Conservation (phyloP, 2,329 filamentous ascomycete species). For the Arthrobotrys megalospora region DNA sequence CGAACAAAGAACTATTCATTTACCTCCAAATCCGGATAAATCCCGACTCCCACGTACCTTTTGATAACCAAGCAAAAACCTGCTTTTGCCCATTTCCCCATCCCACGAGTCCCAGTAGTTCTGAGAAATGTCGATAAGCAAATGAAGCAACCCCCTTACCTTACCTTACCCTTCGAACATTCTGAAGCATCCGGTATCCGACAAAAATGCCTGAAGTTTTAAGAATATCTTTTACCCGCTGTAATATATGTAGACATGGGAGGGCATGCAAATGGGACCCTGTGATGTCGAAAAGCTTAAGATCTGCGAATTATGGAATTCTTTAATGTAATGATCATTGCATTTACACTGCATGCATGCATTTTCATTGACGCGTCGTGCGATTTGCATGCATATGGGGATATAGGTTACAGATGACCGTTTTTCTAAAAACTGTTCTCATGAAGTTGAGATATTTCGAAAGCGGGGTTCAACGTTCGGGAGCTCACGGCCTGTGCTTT, state of each 20-base stretch:
- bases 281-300: constrained; percentile 11
- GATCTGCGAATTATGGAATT: constrained; percentile 7
- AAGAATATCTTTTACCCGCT: constrained; percentile 1
- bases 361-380: neutral
- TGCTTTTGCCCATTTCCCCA: neutral
- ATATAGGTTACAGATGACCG: neutral
- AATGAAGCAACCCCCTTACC: too few relatives aligned
- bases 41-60: neutral
- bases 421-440: neutral
- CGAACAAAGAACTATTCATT: neutral
- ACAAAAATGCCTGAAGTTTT: neutral
- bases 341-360: neutral
- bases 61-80: neutral
- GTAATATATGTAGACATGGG: neutral
- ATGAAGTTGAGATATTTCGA: neutral
- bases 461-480: neutral
- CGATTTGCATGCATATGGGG: neutral
- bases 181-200: constrained; percentile 6
- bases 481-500: neutral
- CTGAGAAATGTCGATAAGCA: neutral
- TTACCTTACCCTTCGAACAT: too few relatives aligned
- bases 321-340: constrained; percentile 19
- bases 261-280: constrained; percentile 1
- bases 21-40: constrained; percentile 6
- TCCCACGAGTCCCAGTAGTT: neutral